Percentiles rank a stretch among this genome's conserved stretches.
These are phyloP conservation scores for Sambucus nigra DNA, from an alignment of 129 eudicot species.

Conservation along the genomic window DNA sequence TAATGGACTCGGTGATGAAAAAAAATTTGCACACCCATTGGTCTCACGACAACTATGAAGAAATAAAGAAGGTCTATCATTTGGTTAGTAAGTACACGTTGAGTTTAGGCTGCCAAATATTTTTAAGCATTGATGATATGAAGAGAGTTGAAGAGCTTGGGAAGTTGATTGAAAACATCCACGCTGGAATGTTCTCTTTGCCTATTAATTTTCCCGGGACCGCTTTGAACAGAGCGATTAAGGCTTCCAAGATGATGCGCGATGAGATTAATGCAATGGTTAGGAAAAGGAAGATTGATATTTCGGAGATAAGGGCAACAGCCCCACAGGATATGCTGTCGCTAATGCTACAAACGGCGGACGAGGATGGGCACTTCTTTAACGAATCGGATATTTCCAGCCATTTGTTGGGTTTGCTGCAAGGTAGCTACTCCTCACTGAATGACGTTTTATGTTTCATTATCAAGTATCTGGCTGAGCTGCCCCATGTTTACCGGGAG, in stretches of 20 bases:
- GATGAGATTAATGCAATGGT: background rate
- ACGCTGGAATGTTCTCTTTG: background rate
- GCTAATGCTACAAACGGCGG: background rate
- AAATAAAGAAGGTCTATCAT: background rate
- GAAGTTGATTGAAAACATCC: background rate
- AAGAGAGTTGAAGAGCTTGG: background rate
- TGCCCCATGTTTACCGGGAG: background rate
- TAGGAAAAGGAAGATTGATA: background rate
- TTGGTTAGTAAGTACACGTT: background rate
- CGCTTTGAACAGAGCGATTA: background rate
- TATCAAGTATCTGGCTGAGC: slow-evolving; percentile 5
- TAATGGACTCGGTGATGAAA: background rate
- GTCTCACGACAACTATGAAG: background rate
- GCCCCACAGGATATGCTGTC: background rate
- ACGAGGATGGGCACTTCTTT: background rate
- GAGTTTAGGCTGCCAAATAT: background rate
- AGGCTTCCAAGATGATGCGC: background rate
- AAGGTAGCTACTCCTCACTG: background rate
- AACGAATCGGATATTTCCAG: slow-evolving; percentile 2
- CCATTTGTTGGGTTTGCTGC: background rate
- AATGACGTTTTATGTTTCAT: background rate
- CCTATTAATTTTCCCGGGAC: slow-evolving; percentile 5
- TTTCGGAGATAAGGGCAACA: background rate
- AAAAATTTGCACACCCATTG: background rate
- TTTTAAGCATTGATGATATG: slow-evolving; percentile 7